phyloP scores from a whole-genome alignment of 1,284 basidiomycete genomes.

The Moniliophthora roreri region DNA sequence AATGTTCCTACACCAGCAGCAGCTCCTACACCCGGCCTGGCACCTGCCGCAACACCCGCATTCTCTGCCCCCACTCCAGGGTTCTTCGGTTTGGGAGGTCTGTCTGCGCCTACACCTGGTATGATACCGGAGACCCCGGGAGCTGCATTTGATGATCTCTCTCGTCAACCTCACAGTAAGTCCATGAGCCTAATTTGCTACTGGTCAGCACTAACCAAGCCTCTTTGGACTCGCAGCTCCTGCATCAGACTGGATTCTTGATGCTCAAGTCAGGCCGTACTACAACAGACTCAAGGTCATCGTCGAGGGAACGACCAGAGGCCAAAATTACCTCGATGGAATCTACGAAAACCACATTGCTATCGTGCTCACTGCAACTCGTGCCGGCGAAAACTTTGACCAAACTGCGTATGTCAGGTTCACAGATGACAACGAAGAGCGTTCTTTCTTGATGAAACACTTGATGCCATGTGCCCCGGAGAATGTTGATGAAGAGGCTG shows the following conservation, averaged over 20 bases:
- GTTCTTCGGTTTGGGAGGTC: slow-evolving; percentile 7
- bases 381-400: slow-evolving; percentile 30
- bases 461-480: slow-evolving; percentile 38
- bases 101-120: slow-evolving; percentile 44
- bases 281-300: slow-evolving; percentile 47
- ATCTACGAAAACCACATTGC: slow-evolving; percentile 53
- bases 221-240: slow-evolving; percentile 22
- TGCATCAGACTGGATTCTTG: slow-evolving; percentile 48
- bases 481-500: slow-evolving; percentile 35
- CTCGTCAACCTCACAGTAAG: slow-evolving; percentile 37
- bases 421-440: slow-evolving; percentile 29
- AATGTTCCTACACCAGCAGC: slow-evolving; percentile 57
- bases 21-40: slow-evolving; percentile 50
- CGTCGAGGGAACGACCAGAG: slow-evolving; percentile 44
- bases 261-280: slow-evolving; percentile 29
- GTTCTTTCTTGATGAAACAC: slow-evolving; percentile 37
- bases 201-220: slow-evolving; percentile 16
- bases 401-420: slow-evolving; percentile 41
- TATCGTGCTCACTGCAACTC: slow-evolving; percentile 32
- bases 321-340: slow-evolving; percentile 53
- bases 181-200: slow-evolving; percentile 10
- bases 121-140: slow-evolving; percentile 13
- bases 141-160: slow-evolving; percentile 17
- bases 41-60: slow-evolving; percentile 29
- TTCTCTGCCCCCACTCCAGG: slow-evolving; percentile 28